Evolutionary conservation across 805 yeast genomes (phyloP), one percentile per base, ranked within the genome.

Genomic region (Metschnikowia peoriensis): DNA sequence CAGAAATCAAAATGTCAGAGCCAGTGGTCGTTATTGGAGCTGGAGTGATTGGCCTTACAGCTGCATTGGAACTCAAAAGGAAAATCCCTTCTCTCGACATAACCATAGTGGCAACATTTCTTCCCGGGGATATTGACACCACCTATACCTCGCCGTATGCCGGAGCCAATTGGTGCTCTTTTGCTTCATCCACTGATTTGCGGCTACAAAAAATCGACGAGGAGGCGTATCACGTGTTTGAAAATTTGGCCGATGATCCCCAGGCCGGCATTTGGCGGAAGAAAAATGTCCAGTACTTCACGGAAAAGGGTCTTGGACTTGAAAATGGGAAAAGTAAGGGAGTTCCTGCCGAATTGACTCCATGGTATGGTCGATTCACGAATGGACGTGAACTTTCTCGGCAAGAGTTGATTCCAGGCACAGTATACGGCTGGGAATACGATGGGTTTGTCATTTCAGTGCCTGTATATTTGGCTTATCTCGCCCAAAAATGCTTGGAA

Each of bases 81-180:
- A 46, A 38, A 29, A 50, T 44, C 37, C 47, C 52, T 2, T 45
- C 53, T 1, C 55, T 54, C 47, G 64, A 66, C 22, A 62, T 73
- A 42, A 68, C 75, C 3, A 61, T 72, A 17, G 69, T 65, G 5
- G 75, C 66, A 0, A 59, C 63, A 1, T 65, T 77, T 55, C 63
- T 84, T 28, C 88, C 88, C 1, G 86, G 87, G 1, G 88, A 84
- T 63, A 51, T 61, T 32, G 57, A 65, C 44, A 75, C 77, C 47
- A 75, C 76, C 9, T 85, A 82, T 61, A 77, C 88, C 2, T 82
- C 87, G 0, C 89, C 89, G 3, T 80, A 75, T 63, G 90, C 89
- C 0, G 90, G 90, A 4, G 91, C 89, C 44, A 82, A 85, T 59
- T 85, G 89, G 88, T 74, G 72, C 45, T 79, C 86, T 11, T 82